A percentile compares a stretch with the other conserved stretches of the same genome.
Evolutionary conservation across 768 basidiomycete species (phyloP).

Genomic region (Pleurotus pulmonarius): DNA sequence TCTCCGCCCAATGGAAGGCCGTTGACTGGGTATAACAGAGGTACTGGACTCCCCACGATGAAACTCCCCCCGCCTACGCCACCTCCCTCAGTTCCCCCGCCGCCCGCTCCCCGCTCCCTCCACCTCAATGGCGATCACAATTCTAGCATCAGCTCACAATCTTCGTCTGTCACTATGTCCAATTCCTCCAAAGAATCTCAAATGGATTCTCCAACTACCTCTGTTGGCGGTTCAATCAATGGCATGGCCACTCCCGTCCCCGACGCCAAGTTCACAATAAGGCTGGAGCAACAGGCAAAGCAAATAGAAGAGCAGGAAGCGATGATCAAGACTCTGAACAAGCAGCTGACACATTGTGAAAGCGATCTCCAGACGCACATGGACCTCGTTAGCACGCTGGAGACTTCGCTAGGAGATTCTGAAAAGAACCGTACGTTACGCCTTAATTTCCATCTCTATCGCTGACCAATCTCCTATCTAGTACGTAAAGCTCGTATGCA

Average conservation of each 20-base stretch:
- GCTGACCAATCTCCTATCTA: constrained; percentile 23
- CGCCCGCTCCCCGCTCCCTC: constrained; percentile 61
- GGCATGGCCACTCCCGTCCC: constrained; percentile 25
- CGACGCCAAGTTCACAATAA: constrained; percentile 55
- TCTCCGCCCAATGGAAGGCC: constrained; percentile 53
- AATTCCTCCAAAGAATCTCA: constrained; percentile 66
- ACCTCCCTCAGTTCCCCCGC: constrained; percentile 83
- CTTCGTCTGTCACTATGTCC: constrained; percentile 48
- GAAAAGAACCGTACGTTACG: constrained; percentile 82
- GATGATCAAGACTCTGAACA: constrained; percentile 93
- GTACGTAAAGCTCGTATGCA: constrained; percentile 94
- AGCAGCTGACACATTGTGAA: constrained; percentile 92
- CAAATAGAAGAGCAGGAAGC: constrained; percentile 80
- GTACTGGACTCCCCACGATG: constrained; percentile 57
- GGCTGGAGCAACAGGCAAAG: constrained; percentile 71
- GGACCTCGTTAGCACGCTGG: constrained; percentile 81
- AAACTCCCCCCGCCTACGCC: constrained; percentile 88
- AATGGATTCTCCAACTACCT: constrained; percentile 64
- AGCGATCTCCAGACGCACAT: constrained; percentile 87
- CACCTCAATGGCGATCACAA: constrained; percentile 43
- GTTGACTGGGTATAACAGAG: constrained; percentile 52
- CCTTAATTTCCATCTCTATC: constrained; percentile 1
- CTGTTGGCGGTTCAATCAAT: constrained; percentile 41
- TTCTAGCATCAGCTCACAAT: constrained; percentile 58
- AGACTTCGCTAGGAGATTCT: constrained; percentile 84